Percentiles rank a stretch among this genome's conserved stretches.
These are phyloP conservation scores for Firmiana major DNA, from an alignment of 345 rosid genomes.

Conservation along the genomic window DNA sequence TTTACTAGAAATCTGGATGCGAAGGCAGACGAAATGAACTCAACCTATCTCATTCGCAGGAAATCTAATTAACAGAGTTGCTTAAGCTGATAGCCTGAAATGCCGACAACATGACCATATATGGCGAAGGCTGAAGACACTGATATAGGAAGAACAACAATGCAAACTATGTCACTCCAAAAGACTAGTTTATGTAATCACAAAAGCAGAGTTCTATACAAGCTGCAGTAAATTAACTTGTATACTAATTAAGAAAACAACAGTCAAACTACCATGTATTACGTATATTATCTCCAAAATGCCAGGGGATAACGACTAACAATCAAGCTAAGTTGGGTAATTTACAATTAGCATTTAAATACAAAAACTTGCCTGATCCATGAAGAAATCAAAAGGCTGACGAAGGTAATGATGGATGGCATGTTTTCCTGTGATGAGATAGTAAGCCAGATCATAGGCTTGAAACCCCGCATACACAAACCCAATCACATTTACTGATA, in stretches of 20 bases:
- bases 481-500: too few relatives aligned
- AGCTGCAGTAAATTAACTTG: not conserved
- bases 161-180: not conserved
- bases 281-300: not conserved
- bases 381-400: too few relatives aligned
- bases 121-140: not conserved
- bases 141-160: not conserved
- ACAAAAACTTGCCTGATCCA: too few relatives aligned
- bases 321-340: conserved; percentile 19
- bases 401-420: too few relatives aligned
- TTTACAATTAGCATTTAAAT: too few relatives aligned
- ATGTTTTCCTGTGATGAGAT: too few relatives aligned
- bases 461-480: too few relatives aligned
- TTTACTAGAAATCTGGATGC: not conserved
- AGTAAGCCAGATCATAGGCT: too few relatives aligned
- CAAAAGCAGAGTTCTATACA: not conserved
- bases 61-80: not conserved
- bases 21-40: not conserved
- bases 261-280: not conserved
- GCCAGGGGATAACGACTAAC: not conserved
- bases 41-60: not conserved
- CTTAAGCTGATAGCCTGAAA: not conserved
- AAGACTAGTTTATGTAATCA: not conserved
- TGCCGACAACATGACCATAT: not conserved
- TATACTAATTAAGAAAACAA: not conserved